A percentile compares a stretch with the other conserved stretches of the same genome.
Evolutionary conservation across 2,329 filamentous ascomycete genomes (phyloP).

Genomic region (Fusarium phyllophilum): DNA sequence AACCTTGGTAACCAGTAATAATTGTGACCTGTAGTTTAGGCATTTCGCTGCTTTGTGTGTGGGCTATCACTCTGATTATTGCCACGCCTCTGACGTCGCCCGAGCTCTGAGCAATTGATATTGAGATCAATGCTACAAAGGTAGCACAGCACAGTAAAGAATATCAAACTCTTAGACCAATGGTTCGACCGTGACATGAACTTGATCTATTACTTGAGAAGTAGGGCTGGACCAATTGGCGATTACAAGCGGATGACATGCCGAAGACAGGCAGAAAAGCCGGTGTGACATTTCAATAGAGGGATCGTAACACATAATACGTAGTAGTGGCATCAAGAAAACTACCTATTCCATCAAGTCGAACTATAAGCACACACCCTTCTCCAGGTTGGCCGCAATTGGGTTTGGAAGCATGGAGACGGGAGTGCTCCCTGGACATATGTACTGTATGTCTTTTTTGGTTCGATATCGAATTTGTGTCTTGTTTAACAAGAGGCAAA

Average conservation of each 20-base stretch:
- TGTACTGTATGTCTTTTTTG: background rate
- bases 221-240: background rate
- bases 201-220: background rate
- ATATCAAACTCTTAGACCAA: slow-evolving; percentile 2
- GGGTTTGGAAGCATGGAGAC: background rate
- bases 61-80: slow-evolving; percentile 3
- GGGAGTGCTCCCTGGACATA: background rate
- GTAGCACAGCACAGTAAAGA: background rate
- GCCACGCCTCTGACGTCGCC: slow-evolving; percentile 37
- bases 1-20: slow-evolving; percentile 6
- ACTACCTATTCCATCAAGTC: background rate
- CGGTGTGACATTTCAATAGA: background rate
- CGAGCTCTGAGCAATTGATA: slow-evolving; percentile 1
- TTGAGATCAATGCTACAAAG: slow-evolving; percentile 27
- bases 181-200: background rate
- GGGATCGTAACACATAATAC: background rate
- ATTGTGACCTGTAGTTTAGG: background rate
- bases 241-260: background rate
- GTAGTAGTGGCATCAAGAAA: background rate
- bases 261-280: background rate
- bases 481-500: slow-evolving; percentile 28
- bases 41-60: background rate
- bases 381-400: background rate
- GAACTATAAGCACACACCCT: background rate
- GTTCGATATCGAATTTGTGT: slow-evolving; percentile 8